Conservation (phyloP, 2,329 filamentous ascomycete species). For the Malbranchea cinnamomea region DNA sequence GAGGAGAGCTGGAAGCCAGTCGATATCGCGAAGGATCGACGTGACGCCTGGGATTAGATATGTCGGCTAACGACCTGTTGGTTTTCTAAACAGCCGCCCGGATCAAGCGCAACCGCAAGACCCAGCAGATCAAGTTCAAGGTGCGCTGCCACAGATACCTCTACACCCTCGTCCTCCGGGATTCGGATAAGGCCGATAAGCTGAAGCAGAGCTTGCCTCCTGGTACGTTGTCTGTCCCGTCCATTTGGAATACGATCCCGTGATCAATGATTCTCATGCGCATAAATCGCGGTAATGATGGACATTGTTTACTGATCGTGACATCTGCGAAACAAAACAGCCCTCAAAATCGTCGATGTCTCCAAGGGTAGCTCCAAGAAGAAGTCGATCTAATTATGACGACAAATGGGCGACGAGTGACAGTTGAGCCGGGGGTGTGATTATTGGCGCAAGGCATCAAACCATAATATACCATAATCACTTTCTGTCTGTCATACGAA, state of each 20-base stretch:
- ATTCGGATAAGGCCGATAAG: constrained; percentile 99
- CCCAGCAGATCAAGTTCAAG: constrained; percentile 99
- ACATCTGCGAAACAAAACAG: constrained; percentile 15
- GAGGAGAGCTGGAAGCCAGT: no score
- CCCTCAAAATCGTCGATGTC: constrained; percentile 31
- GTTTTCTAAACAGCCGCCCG: constrained; percentile 48
- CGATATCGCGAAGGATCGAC: neutral
- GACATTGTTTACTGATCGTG: constrained; percentile 5
- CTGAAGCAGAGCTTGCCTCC: constrained; percentile 97
- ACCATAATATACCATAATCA: no score
- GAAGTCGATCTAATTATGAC: constrained; percentile 32
- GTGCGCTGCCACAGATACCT: constrained; percentile 93
- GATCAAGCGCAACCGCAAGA: constrained; percentile 91
- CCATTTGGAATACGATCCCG: constrained; percentile 1
- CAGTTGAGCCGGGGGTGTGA: no score
- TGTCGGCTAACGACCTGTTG: constrained; percentile 6
- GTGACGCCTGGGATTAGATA: neutral
- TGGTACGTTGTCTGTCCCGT: constrained; percentile 56
- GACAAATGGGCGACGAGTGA: no score
- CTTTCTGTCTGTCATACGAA: no score
- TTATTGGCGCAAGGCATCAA: no score
- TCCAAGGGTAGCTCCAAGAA: constrained; percentile 30
- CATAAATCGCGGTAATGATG: neutral
- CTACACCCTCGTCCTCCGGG: constrained; percentile 97
- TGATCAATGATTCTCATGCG: neutral